A percentile compares a stretch with the other conserved stretches of the same genome.
Conservation (phyloP, 2,329 filamentous ascomycete species). For the Neurospora crassa region DNA sequence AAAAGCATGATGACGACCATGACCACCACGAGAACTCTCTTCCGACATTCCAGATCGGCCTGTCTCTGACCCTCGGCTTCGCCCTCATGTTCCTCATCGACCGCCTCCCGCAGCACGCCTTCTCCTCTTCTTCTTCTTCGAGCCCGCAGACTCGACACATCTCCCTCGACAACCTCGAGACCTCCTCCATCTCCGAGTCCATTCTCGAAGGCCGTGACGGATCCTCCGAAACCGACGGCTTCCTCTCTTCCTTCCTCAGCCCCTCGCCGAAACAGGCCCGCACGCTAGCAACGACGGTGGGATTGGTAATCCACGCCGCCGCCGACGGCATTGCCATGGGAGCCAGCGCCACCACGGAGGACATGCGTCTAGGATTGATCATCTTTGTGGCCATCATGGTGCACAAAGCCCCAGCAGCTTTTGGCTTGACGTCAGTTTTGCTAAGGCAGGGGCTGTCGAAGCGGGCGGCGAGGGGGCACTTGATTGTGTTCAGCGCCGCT, state of each 20-base stretch:
- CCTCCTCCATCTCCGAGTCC: constrained; percentile 14
- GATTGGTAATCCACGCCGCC: constrained; percentile 90
- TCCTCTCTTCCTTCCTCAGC: constrained; percentile 44
- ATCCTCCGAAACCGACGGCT: constrained; percentile 48
- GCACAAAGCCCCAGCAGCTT: constrained; percentile 92
- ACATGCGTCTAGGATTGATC: constrained; percentile 73
- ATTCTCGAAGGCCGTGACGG: constrained; percentile 17
- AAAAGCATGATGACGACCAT: constrained; percentile 12
- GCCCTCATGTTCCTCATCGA: constrained; percentile 96
- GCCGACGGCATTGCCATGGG: constrained; percentile 95
- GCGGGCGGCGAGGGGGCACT: constrained; percentile 70
- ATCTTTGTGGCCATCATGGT: constrained; percentile 96
- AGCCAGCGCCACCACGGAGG: constrained; percentile 68
- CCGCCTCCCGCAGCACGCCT: constrained; percentile 64
- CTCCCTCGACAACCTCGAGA: constrained; percentile 68
- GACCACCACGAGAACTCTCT: constrained; percentile 33
- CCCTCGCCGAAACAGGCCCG: constrained; percentile 49
- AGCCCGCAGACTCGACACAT: constrained; percentile 71
- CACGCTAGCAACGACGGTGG: constrained; percentile 75
- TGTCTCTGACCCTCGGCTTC: constrained; percentile 81
- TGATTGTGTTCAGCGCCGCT: constrained; percentile 85
- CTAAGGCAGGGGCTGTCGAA: constrained; percentile 88
- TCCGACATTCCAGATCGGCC: constrained; percentile 70
- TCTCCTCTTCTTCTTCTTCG: constrained; percentile 55
- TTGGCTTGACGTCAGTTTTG: constrained; percentile 83